phyloP scores from a whole-genome alignment of 2,329 filamentous ascomycete species.

The Capronia epimyces region DNA sequence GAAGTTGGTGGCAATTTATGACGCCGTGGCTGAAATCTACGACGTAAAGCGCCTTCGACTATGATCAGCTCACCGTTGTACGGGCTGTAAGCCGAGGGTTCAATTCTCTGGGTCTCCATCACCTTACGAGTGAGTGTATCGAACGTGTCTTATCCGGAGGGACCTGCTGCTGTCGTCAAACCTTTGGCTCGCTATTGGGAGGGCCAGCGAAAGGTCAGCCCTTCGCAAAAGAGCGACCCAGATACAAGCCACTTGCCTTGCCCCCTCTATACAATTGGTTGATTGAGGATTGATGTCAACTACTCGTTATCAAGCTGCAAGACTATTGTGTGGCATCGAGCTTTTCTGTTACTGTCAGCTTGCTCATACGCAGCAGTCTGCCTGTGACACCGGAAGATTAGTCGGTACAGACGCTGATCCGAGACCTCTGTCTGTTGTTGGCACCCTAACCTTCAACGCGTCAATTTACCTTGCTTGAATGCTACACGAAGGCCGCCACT shows the following conservation, averaged over 20 bases:
- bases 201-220: neutral
- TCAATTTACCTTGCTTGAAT: slow-evolving; percentile 7
- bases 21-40: neutral
- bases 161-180: neutral
- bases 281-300: neutral
- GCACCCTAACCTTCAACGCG: neutral
- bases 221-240: neutral
- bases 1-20: neutral
- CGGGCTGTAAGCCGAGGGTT: neutral
- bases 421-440: slow-evolving; percentile 3
- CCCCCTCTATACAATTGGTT: too few species aligned
- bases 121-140: neutral
- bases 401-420: slow-evolving; percentile 16
- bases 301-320: neutral
- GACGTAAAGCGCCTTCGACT: neutral
- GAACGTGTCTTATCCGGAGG: neutral
- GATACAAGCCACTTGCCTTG: too few species aligned
- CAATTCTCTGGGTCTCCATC: neutral
- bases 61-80: neutral
- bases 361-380: neutral
- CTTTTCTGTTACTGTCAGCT: neutral
- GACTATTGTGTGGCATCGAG: neutral
- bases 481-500: slow-evolving; percentile 11
- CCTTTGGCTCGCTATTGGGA: too few species aligned
- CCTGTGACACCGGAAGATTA: slow-evolving; percentile 8